These are phyloP conservation scores for Suillus weaverae DNA, from an alignment of 768 basidiomycete genomes.

Conservation along the genomic window DNA sequence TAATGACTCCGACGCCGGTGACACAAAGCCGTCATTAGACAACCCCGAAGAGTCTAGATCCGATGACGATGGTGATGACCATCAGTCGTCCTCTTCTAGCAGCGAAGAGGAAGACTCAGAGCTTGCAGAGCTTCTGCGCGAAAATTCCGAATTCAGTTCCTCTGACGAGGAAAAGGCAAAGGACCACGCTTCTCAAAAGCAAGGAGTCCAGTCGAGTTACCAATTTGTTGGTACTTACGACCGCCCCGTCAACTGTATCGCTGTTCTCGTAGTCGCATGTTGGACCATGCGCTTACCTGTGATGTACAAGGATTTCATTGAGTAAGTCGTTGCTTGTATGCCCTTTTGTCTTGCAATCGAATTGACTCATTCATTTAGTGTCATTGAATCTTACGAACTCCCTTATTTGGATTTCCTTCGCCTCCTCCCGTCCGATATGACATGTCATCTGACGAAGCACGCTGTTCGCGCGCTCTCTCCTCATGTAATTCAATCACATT, in stretches of 20 bases:
- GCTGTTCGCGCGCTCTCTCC: constrained; percentile 68
- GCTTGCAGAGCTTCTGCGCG: constrained; percentile 39
- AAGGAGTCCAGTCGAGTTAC: constrained; percentile 8
- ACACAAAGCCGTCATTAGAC: constrained; percentile 1
- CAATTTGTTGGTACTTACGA: constrained; percentile 34
- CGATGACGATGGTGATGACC: constrained; percentile 19
- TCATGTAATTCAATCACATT: constrained; percentile 41
- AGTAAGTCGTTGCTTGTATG: constrained; percentile 42
- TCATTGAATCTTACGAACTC: constrained; percentile 72
- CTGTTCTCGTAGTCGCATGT: constrained; percentile 70
- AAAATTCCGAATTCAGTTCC: constrained; percentile 36
- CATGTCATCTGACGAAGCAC: constrained; percentile 71
- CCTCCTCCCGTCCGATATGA: constrained; percentile 60
- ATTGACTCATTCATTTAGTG: constrained; percentile 39
- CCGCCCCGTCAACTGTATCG: constrained; percentile 52
- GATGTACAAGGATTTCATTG: constrained; percentile 71
- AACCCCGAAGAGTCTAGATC: constrained; percentile 8
- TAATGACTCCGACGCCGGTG: constrained; percentile 14
- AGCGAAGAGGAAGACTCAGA: constrained; percentile 35
- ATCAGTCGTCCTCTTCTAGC: constrained; percentile 12
- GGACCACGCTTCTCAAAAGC: constrained; percentile 7
- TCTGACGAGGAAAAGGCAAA: constrained; percentile 21
- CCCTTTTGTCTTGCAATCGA: not conserved
- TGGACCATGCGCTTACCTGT: constrained; percentile 81
- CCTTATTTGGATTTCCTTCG: constrained; percentile 78